Conservation (phyloP, 202 grass and related monocot species). For the Carex sylvatica region DNA sequence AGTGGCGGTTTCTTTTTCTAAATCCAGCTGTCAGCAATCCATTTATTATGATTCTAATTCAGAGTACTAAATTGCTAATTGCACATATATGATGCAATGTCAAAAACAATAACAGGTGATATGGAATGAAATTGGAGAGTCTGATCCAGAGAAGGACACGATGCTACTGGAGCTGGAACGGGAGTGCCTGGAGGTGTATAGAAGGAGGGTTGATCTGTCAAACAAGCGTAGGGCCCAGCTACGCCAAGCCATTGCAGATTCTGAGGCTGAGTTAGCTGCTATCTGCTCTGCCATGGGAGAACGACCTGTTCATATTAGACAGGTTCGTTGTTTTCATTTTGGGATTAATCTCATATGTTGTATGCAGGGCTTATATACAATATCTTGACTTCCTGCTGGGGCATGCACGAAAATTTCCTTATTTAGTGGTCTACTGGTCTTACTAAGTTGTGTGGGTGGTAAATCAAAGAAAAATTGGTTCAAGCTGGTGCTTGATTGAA, state of each 20-base stretch:
- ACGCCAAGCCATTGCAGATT: constrained; percentile 62
- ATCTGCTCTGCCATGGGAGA: constrained; percentile 75
- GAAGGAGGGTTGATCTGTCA: constrained; percentile 69
- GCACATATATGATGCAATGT: not conserved
- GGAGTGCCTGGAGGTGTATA: constrained; percentile 80
- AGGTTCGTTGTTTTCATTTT: constrained; percentile 48
- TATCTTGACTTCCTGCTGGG: not conserved
- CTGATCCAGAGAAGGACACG: constrained; percentile 55
- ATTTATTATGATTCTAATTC: not conserved
- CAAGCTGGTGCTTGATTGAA: not conserved
- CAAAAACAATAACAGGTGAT: constrained; percentile 50
- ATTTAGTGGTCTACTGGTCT: not conserved
- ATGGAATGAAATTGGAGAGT: constrained; percentile 80
- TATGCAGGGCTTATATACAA: not conserved
- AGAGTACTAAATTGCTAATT: not conserved
- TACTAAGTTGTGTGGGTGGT: not conserved
- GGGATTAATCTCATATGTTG: constrained; percentile 7
- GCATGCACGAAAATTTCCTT: not conserved
- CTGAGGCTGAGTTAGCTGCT: constrained; percentile 65
- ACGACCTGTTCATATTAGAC: constrained; percentile 50
- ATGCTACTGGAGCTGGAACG: constrained; percentile 75
- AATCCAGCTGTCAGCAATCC: not conserved
- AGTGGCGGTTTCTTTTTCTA: too few species aligned
- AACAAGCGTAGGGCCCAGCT: constrained; percentile 69
- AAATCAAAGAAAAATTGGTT: not conserved